These are phyloP conservation scores for Mucuna pruriens DNA, from an alignment of 306 rosid species.

Conservation along the genomic window DNA sequence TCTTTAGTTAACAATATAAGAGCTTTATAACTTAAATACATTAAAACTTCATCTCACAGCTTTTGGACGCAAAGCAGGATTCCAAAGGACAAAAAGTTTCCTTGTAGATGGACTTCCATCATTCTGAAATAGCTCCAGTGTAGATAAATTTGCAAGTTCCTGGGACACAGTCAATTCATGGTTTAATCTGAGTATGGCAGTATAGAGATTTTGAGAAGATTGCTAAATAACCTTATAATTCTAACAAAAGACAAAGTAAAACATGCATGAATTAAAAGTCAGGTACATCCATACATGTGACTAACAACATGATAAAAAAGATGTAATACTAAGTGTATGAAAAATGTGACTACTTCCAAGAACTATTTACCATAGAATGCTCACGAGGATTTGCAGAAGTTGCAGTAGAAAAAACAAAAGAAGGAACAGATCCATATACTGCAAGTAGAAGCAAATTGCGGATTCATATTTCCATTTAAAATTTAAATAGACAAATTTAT, in stretches of 20 bases:
- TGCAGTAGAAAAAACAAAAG: slow-evolving; percentile 88
- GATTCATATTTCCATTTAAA: slow-evolving; percentile 32
- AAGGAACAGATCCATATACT: slow-evolving; percentile 94
- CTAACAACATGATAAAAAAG: slow-evolving; percentile 6
- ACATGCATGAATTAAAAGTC: not conserved
- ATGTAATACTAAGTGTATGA: slow-evolving; percentile 19
- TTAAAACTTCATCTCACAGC: slow-evolving; percentile 47
- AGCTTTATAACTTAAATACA: slow-evolving; percentile 28
- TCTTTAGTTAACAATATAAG: not conserved
- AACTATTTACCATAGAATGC: slow-evolving; percentile 82
- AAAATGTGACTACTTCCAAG: slow-evolving; percentile 16
- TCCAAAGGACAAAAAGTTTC: slow-evolving; percentile 92
- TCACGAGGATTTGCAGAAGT: slow-evolving; percentile 90
- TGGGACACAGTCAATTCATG: slow-evolving; percentile 41
- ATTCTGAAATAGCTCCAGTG: slow-evolving; percentile 76
- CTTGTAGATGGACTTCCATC: slow-evolving; percentile 96
- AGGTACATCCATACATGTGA: slow-evolving; percentile 6
- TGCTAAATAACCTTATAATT: slow-evolving; percentile 16
- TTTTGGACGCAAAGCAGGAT: slow-evolving; percentile 56
- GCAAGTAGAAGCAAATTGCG: slow-evolving; percentile 50
- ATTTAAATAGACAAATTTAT: slow-evolving; percentile 12
- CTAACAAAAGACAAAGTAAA: slow-evolving; percentile 17
- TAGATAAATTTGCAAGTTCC: slow-evolving; percentile 88
- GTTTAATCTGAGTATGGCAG: slow-evolving; percentile 14
- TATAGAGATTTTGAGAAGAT: slow-evolving; percentile 8